These are phyloP conservation scores for Purpureocillium takamizusanense DNA, from an alignment of 2,329 filamentous ascomycete genomes.

Conservation along the genomic window DNA sequence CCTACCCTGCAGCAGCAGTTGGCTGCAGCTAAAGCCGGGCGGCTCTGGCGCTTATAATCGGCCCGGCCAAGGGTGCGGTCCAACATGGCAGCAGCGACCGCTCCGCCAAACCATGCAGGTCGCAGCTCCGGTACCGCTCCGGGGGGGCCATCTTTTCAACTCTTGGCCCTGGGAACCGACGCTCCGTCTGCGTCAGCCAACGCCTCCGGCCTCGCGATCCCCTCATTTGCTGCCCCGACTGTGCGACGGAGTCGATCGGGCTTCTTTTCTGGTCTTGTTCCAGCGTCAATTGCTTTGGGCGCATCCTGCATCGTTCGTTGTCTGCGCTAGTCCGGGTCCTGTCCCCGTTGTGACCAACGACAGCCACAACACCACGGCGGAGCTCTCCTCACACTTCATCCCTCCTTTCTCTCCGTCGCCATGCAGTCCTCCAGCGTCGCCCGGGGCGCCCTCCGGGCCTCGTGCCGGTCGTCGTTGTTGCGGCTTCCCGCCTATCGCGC, in stretches of 20 bases:
- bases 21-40: neutral
- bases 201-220: neutral
- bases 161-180: neutral
- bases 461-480: conserved; percentile 23
- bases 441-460: conserved; percentile 23
- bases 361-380: too few species aligned
- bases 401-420: too few species aligned
- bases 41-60: conserved; percentile 2
- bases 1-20: too few species aligned
- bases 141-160: neutral
- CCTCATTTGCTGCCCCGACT: neutral
- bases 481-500: conserved; percentile 23
- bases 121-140: conserved; percentile 6
- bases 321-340: too few species aligned
- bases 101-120: neutral
- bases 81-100: neutral
- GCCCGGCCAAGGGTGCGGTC: neutral
- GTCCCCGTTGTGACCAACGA: too few species aligned
- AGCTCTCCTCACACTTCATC: too few species aligned
- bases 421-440: conserved; percentile 22
- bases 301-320: too few species aligned
- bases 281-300: too few species aligned
- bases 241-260: neutral
- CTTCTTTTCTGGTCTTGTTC: too few species aligned
- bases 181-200: neutral